Conservation (phyloP, 257 asterid genomes). For the Sherardia arvensis region DNA sequence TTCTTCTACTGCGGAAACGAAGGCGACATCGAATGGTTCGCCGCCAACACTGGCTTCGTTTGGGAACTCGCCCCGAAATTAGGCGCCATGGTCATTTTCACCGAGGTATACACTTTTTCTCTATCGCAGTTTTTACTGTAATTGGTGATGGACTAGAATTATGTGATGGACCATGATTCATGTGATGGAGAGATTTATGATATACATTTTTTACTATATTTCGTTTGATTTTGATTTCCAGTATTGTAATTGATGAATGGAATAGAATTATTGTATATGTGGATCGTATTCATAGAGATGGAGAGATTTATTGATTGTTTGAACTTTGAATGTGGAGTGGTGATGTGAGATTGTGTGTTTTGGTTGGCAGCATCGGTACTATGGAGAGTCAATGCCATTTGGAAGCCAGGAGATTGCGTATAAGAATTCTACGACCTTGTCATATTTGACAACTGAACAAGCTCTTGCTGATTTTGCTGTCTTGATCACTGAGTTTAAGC, state of each 20-base stretch:
- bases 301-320: background rate
- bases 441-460: constrained; percentile 80
- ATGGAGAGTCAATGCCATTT: constrained; percentile 86
- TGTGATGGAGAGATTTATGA: too few relatives aligned
- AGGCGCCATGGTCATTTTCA: constrained; percentile 75
- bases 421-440: constrained; percentile 53
- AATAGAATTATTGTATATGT: too few relatives aligned
- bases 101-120: too few relatives aligned
- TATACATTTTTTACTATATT: too few relatives aligned
- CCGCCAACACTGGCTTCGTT: constrained; percentile 71
- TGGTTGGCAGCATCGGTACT: constrained; percentile 78
- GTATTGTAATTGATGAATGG: too few relatives aligned
- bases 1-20: constrained; percentile 92
- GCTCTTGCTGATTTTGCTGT: constrained; percentile 89
- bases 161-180: too few relatives aligned
- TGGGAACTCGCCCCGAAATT: constrained; percentile 88
- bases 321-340: background rate
- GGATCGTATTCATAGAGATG: background rate
- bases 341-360: constrained; percentile 4
- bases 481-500: constrained; percentile 68
- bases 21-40: constrained; percentile 93
- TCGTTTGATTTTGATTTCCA: background rate
- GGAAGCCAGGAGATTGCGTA: constrained; percentile 71
- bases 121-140: too few relatives aligned
- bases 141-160: too few relatives aligned